A percentile compares a stretch with the other conserved stretches of the same genome.
Evolutionary conservation across 306 rosid species (phyloP).

Genomic region (Sicyos edulis): DNA sequence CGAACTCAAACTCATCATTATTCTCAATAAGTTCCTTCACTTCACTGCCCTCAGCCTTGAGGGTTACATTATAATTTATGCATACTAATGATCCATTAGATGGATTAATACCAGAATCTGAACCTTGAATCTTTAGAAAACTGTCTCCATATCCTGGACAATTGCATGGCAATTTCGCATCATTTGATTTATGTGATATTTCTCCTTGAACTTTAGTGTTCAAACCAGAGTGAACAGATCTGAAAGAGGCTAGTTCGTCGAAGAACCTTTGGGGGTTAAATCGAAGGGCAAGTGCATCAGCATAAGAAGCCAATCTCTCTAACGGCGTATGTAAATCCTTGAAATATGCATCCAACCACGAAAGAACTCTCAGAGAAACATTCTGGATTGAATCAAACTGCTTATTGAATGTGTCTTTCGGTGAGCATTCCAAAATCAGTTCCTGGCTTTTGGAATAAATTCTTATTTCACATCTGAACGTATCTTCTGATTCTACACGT

Average conservation of each 20-base stretch:
- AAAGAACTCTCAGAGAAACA: constrained; percentile 65
- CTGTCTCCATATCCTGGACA: constrained; percentile 22
- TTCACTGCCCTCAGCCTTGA: constrained; percentile 44
- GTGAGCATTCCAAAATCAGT: constrained; percentile 60
- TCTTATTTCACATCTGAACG: constrained; percentile 58
- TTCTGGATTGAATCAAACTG: constrained; percentile 72
- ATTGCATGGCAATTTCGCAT: constrained; percentile 26
- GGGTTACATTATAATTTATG: constrained; percentile 52
- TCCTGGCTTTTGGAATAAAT: constrained; percentile 49
- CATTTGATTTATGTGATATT: constrained; percentile 25
- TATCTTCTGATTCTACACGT: constrained; percentile 35
- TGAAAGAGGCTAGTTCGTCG: constrained; percentile 41
- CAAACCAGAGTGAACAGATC: constrained; percentile 32
- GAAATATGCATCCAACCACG: constrained; percentile 62
- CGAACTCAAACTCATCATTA: constrained; percentile 76
- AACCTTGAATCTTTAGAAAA: constrained; percentile 51
- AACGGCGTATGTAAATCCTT: constrained; percentile 34
- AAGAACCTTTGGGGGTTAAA: constrained; percentile 33
- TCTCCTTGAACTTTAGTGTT: constrained; percentile 31
- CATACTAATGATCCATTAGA: constrained; percentile 64
- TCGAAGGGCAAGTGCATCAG: constrained; percentile 37
- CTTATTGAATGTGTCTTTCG: constrained; percentile 51
- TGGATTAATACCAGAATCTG: constrained; percentile 70
- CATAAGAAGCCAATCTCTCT: constrained; percentile 44
- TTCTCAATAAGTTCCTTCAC: constrained; percentile 57